A percentile compares a stretch with the other conserved stretches of the same genome.
phyloP scores from a whole-genome alignment of 352 stramenopile species.

The Hyaloperonospora arabidopsidis region DNA sequence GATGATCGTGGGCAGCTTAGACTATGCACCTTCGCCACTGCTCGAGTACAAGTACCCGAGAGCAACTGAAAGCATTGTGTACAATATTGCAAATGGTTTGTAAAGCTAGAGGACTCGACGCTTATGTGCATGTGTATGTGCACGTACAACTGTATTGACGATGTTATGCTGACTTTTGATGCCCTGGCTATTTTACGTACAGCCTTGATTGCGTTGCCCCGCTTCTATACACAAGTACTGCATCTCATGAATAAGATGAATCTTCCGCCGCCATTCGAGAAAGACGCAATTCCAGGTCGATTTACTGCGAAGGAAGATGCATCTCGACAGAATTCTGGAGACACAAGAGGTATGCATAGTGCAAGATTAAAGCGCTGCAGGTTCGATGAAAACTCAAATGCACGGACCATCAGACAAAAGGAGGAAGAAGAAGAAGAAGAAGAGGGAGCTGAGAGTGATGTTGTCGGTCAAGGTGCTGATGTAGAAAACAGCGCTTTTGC shows the following conservation, averaged over 20 bases:
- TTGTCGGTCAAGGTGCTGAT: not conserved
- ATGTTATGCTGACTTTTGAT: not conserved
- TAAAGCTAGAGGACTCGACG: not conserved
- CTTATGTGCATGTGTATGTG: not conserved
- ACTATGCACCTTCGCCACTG: constrained; percentile 75
- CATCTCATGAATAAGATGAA: constrained; percentile 92
- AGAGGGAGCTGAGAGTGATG: constrained; percentile 15
- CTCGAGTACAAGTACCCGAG: constrained; percentile 86
- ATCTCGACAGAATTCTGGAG: constrained; percentile 1
- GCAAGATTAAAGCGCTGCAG: constrained; percentile 20
- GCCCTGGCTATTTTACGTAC: not conserved
- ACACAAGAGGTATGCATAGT: not conserved
- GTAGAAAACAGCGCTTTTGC: not conserved
- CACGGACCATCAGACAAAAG: constrained; percentile 35
- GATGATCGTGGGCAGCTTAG: constrained; percentile 38
- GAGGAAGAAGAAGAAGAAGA: constrained; percentile 21
- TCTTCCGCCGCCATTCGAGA: constrained; percentile 70
- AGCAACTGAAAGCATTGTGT: constrained; percentile 62
- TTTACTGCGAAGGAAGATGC: constrained; percentile 36
- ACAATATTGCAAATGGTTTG: constrained; percentile 84
- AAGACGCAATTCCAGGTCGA: constrained; percentile 50
- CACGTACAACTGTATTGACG: constrained; percentile 3
- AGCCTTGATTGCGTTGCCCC: constrained; percentile 80
- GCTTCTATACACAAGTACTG: constrained; percentile 86
- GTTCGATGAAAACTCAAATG: constrained; percentile 6